A percentile compares a stretch with the other conserved stretches of the same genome.
phyloP scores from a whole-genome alignment of 2,329 filamentous ascomycete species.

The Phialophora macrospora region DNA sequence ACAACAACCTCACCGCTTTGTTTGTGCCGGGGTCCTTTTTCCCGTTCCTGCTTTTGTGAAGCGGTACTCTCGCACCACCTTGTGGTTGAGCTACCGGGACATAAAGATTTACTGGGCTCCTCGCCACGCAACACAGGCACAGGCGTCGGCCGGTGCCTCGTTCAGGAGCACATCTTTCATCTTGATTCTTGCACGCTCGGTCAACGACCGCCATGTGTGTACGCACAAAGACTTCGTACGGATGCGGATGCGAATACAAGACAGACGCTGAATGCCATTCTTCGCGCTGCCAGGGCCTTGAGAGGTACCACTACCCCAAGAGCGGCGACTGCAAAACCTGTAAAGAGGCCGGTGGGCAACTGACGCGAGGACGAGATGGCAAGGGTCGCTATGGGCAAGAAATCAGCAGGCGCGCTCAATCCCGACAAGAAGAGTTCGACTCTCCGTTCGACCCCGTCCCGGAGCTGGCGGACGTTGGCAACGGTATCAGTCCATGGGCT shows the following conservation, averaged over 20 bases:
- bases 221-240: constrained; percentile 38
- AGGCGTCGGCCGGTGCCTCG: constrained; percentile 18
- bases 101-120: constrained; percentile 27
- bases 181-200: constrained; percentile 4
- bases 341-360: constrained; percentile 32
- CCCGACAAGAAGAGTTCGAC: constrained; percentile 14
- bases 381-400: constrained; percentile 36
- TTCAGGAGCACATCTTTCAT: constrained; percentile 9
- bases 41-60: constrained; percentile 24
- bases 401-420: constrained; percentile 21
- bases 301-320: constrained; percentile 33
- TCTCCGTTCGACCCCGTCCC: constrained; percentile 15
- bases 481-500: constrained; percentile 33
- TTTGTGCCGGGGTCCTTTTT: constrained; percentile 23
- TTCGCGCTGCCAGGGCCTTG: constrained; percentile 30
- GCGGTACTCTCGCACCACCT: constrained; percentile 20
- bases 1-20: constrained; percentile 30
- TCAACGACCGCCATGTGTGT: constrained; percentile 35
- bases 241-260: constrained; percentile 38
- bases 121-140: constrained; percentile 26
- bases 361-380: constrained; percentile 38
- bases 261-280: constrained; percentile 32
- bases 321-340: constrained; percentile 36
- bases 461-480: constrained; percentile 18
- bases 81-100: constrained; percentile 9